Conservation (phyloP, 1,284 basidiomycete species). For the Taiwanofungus camphoratus region DNA sequence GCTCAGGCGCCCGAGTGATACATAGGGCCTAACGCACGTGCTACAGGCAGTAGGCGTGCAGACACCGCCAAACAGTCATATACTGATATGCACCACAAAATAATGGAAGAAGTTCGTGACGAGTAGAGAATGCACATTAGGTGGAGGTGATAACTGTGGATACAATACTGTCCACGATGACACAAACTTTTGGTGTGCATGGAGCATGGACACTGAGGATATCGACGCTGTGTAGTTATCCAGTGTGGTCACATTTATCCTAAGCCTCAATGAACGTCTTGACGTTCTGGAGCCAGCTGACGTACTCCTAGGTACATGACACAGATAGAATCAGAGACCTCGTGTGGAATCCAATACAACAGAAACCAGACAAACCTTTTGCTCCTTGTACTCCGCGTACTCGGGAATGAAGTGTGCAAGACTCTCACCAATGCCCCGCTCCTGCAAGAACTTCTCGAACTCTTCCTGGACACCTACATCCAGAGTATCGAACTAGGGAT, state of each 20-base stretch:
- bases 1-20: too few species aligned
- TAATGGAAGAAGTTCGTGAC: too few species aligned
- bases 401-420: conserved; percentile 82
- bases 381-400: conserved; percentile 86
- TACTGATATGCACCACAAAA: too few species aligned
- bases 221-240: too few species aligned
- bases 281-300: conserved; percentile 82
- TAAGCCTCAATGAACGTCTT: conserved; percentile 76
- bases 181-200: conserved; percentile 2
- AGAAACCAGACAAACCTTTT: conserved; percentile 39
- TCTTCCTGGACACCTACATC: conserved; percentile 84
- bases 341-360: conserved; percentile 3
- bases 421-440: conserved; percentile 82
- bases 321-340: conserved; percentile 2
- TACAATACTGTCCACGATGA: too few species aligned
- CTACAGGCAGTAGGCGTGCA: too few species aligned
- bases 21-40: too few species aligned
- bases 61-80: too few species aligned
- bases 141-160: too few species aligned
- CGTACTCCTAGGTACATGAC: conserved; percentile 77
- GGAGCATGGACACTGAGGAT: too few species aligned
- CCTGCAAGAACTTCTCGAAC: conserved; percentile 78
- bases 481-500: conserved; percentile 87
- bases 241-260: too few species aligned
- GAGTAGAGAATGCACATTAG: too few species aligned